These are phyloP conservation scores for Draba incana DNA, from an alignment of 345 rosid species.

Conservation along the genomic window DNA sequence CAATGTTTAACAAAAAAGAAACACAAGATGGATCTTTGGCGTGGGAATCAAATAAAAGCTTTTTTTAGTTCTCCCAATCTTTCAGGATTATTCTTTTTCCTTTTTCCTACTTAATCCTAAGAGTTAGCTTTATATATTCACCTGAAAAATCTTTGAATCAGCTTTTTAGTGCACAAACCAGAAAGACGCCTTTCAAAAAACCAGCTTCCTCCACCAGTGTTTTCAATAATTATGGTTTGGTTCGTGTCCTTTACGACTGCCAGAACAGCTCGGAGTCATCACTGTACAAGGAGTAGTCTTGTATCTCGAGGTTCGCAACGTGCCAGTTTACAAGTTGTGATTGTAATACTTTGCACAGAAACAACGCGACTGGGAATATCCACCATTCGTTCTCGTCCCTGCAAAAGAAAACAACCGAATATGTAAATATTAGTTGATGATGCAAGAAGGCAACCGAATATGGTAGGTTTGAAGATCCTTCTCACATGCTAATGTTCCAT, in stretches of 20 bases:
- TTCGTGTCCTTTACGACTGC: slow-evolving; percentile 54
- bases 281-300: slow-evolving; percentile 85
- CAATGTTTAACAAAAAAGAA: slow-evolving; percentile 31
- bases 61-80: slow-evolving; percentile 20
- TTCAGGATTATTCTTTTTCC: slow-evolving; percentile 41
- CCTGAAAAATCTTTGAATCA: slow-evolving; percentile 40
- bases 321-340: slow-evolving; percentile 77
- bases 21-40: slow-evolving; percentile 36
- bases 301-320: slow-evolving; percentile 88
- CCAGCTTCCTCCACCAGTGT: slow-evolving; percentile 36
- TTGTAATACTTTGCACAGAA: slow-evolving; percentile 73
- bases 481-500: slow-evolving; percentile 96
- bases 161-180: slow-evolving; percentile 41
- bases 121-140: slow-evolving; percentile 43
- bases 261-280: slow-evolving; percentile 72
- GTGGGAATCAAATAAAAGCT: slow-evolving; percentile 28
- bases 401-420: neutral
- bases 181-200: slow-evolving; percentile 40
- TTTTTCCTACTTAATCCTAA: slow-evolving; percentile 33
- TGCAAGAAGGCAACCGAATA: too few species aligned
- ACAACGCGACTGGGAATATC: slow-evolving; percentile 82
- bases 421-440: slow-evolving; percentile 12
- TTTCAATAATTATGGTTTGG: slow-evolving; percentile 28
- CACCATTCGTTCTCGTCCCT: slow-evolving; percentile 99
- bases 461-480: neutral